Percentiles rank a stretch among this genome's conserved stretches.
These are phyloP conservation scores for Kluyveromyces starmeri DNA, from an alignment of 805 yeast species.

Conservation along the genomic window DNA sequence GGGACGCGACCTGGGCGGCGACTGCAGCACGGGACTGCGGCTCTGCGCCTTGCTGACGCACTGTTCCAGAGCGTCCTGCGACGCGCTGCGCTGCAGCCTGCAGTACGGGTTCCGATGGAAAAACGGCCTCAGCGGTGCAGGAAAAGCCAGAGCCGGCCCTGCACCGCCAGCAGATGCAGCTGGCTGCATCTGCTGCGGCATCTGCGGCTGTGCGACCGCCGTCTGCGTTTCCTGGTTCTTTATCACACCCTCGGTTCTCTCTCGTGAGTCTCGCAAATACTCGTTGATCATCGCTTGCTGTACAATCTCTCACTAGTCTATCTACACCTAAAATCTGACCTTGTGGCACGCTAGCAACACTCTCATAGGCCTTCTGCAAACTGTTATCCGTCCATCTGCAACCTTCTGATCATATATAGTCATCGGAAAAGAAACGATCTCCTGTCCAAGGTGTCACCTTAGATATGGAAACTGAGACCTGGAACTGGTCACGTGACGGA, in stretches of 20 bases:
- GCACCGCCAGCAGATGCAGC: conserved; percentile 4
- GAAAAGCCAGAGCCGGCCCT: conserved; percentile 2
- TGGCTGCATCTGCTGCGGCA: no score
- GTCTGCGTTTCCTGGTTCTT: not conserved
- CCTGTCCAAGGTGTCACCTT: no score
- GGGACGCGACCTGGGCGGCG: conserved; percentile 6
- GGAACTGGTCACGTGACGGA: no score
- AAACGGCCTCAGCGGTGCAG: conserved; percentile 4
- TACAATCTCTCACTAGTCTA: not conserved
- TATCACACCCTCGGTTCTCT: not conserved
- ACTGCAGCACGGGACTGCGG: conserved; percentile 1
- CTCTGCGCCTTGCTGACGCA: conserved; percentile 4
- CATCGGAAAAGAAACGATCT: no score
- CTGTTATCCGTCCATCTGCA: no score
- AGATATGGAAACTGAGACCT: no score
- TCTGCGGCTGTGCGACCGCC: not conserved
- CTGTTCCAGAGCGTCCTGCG: not conserved
- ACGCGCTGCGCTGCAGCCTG: conserved; percentile 2
- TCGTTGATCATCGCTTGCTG: conserved; percentile 8
- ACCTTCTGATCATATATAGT: no score
- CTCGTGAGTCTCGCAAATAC: conserved; percentile 2
- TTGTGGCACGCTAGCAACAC: no score
- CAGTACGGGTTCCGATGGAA: conserved; percentile 1
- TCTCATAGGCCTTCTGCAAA: no score
- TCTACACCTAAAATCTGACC: no score